Base-by-base conservation (phyloP, 2,329 filamentous ascomycete genomes). In the Exophiala sp. region DNA sequence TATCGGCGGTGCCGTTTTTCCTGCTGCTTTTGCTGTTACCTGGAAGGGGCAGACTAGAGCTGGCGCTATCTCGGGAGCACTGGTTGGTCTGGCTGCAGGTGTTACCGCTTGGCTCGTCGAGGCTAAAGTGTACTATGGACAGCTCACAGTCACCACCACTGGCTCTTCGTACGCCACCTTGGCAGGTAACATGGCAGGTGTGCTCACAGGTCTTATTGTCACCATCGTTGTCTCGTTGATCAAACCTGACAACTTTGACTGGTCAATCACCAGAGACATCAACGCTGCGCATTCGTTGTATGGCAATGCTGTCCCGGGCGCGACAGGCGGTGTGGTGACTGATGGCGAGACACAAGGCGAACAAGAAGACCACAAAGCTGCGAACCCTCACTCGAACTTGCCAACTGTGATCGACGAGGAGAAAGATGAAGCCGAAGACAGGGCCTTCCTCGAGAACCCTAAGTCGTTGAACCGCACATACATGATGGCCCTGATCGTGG, bases 181-280 rank as follows among this genome's bases (percentile, higher is more conserved):
- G 20, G 42, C 35, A 12, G 90, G 90, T 29, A 95, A 95, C 62
- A 87, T 95, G 4, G 83, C 85, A 1, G 88, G 89, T 0, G 79
- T 95, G 1, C 82, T 95, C 4, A 86, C 87, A 0, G 90, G 90
- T 0, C 56, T 88, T 0, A 67, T 91, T 34, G 84, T 91, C 65
- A 80, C 91, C 8, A 88, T 89, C 0, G 57, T 91, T 39, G 76
- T 94, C 12, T 91, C 88, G 0, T 78, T 86, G 46, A 71, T 95
- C 95, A 71, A 87, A 95, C 75, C 95, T 88, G 85, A 73, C 82
- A 54, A 86, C 84, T 16, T 95, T 95, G 90, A 80, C 83, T 65
- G 77, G 77, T n/a, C 43, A 1, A 95, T 95, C 66, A 83, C 87
- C 63, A 82, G 81, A 61, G 87, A 83, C 38, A 89, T 95, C 64